These are phyloP conservation scores for Marasmius fiardii DNA, from an alignment of 1,284 basidiomycete species.

Conservation along the genomic window DNA sequence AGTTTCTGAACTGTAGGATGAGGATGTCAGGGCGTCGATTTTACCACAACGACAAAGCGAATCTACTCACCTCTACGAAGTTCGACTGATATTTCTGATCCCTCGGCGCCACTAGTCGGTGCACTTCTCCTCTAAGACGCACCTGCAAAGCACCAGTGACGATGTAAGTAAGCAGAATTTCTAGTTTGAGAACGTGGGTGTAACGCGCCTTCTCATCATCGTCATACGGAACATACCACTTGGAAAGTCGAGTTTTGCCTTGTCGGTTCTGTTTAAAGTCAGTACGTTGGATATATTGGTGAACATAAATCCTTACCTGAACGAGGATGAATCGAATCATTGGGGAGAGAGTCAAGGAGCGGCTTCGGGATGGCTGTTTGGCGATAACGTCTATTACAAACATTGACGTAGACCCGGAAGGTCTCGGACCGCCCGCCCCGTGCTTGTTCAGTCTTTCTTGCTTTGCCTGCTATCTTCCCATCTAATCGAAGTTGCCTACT, in stretches of 20 bases:
- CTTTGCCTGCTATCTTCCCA: no score
- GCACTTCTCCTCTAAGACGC: conserved; percentile 91
- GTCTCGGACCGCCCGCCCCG: neutral
- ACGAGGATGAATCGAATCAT: conserved; percentile 96
- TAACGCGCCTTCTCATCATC: conserved; percentile 89
- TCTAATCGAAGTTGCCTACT: no score
- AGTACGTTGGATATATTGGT: neutral
- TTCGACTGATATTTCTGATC: conserved; percentile 99
- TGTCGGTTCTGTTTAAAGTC: conserved; percentile 76
- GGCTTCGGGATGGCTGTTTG: neutral
- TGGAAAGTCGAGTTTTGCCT: conserved; percentile 94
- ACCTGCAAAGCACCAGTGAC: conserved; percentile 40
- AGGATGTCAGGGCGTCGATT: conserved; percentile 1
- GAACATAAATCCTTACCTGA: conserved; percentile 48
- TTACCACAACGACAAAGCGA: neutral
- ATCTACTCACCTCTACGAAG: conserved; percentile 85
- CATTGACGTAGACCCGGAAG: neutral
- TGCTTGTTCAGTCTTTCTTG: no score
- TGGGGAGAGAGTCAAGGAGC: conserved; percentile 7
- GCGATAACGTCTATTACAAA: neutral
- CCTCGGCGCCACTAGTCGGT: conserved; percentile 91
- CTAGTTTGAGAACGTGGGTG: neutral
- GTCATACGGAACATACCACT: conserved; percentile 96
- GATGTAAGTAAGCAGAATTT: neutral
- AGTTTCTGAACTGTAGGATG: conserved; percentile 78